Conservation (phyloP, 2,329 filamentous ascomycete genomes). For the Alternaria brassicicola region DNA sequence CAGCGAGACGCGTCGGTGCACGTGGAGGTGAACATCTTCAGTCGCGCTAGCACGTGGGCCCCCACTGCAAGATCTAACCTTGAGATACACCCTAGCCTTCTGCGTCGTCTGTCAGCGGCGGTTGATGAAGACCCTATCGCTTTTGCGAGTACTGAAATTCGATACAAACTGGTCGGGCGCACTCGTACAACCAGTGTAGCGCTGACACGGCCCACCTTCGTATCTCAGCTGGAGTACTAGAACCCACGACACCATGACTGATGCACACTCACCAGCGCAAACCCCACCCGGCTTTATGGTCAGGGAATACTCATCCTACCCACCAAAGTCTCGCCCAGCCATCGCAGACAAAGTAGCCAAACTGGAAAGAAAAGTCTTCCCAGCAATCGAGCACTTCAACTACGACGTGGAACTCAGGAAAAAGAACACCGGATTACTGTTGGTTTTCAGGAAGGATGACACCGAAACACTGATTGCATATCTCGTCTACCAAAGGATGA, state of each 20-base stretch:
- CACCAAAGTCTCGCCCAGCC: slow-evolving; percentile 27
- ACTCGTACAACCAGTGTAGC: neutral
- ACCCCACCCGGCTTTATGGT: slow-evolving; percentile 18
- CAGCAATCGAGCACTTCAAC: slow-evolving; percentile 57
- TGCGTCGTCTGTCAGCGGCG: neutral
- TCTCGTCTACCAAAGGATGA: slow-evolving; percentile 34
- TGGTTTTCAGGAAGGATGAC: slow-evolving; percentile 30
- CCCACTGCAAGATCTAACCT: neutral
- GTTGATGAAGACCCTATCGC: neutral
- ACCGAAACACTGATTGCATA: slow-evolving; percentile 52
- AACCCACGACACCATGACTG: slow-evolving; percentile 7
- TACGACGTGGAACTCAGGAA: slow-evolving; percentile 58
- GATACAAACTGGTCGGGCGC: neutral
- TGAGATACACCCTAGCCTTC: neutral
- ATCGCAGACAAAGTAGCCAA: slow-evolving; percentile 32
- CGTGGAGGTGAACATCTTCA: slow-evolving; percentile 2
- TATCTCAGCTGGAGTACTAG: neutral
- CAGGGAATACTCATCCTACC: slow-evolving; percentile 21
- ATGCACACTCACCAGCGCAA: neutral
- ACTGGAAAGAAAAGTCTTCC: slow-evolving; percentile 59
- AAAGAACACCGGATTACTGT: slow-evolving; percentile 55
- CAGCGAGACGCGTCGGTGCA: slow-evolving; percentile 15
- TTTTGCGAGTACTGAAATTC: neutral
- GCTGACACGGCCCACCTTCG: neutral
- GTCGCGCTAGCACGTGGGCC: slow-evolving; percentile 30